Percentiles rank a stretch among this genome's conserved stretches.
Evolutionary conservation across 2,329 filamentous ascomycete species (phyloP).

Genomic region (Xylariaceae sp.): DNA sequence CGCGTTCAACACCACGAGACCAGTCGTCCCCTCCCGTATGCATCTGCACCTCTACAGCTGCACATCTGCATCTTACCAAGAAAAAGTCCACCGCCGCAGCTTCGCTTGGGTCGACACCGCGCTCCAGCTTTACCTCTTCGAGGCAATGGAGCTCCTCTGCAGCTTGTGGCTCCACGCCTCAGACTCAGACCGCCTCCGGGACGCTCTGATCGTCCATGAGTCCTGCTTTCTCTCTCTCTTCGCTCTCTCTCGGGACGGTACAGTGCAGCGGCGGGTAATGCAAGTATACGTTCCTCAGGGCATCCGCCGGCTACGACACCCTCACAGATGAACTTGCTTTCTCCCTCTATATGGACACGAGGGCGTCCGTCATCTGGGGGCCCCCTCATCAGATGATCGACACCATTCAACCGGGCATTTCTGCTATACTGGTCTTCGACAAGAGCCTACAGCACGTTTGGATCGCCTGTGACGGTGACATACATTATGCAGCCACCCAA

Average conservation of each 20-base stretch:
- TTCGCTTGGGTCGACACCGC: constrained; percentile 4
- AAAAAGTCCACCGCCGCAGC: constrained; percentile 7
- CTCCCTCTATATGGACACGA: constrained; percentile 8
- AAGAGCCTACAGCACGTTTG: constrained; percentile 19
- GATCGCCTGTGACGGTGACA: constrained; percentile 15
- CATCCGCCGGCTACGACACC: constrained; percentile 10
- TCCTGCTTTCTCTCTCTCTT: background rate
- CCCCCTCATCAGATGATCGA: constrained; percentile 31
- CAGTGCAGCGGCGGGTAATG: constrained; percentile 12
- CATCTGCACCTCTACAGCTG: constrained; percentile 6
- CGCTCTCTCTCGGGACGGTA: constrained; percentile 8
- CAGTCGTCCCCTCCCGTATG: constrained; percentile 2
- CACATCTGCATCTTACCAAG: constrained; percentile 13
- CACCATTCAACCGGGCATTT: constrained; percentile 30
- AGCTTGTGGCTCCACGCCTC: constrained; percentile 7
- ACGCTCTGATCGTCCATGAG: background rate
- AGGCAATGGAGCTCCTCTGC: constrained; percentile 4
- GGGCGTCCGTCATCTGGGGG: constrained; percentile 16
- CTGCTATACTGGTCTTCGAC: constrained; percentile 22
- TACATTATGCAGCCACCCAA: constrained; percentile 17
- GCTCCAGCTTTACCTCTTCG: constrained; percentile 4
- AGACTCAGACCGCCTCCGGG: background rate
- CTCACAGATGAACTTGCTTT: constrained; percentile 12
- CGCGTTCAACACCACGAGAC: constrained; percentile 19
- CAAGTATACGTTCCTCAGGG: constrained; percentile 10